Evolutionary conservation across 2,329 filamentous ascomycete species (phyloP).

Genomic region (Aureobasidium namibiae): DNA sequence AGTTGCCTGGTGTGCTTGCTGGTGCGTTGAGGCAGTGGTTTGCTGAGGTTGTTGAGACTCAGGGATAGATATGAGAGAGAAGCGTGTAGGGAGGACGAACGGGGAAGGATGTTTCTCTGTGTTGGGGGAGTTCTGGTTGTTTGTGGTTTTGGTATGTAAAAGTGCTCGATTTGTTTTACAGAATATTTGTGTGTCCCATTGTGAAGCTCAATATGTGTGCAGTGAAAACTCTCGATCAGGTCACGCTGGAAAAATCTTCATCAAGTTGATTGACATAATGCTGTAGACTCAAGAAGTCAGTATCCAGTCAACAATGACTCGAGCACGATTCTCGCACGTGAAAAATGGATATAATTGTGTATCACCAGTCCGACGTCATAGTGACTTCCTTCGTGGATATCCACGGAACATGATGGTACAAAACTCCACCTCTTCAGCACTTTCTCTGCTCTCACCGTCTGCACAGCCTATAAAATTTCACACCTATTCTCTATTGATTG

Average conservation of each 20-base stretch:
- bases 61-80: not conserved
- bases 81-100: too few species aligned
- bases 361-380: not conserved
- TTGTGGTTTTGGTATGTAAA: too few species aligned
- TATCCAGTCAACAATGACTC: not conserved
- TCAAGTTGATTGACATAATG: too few species aligned
- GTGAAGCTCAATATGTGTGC: too few species aligned
- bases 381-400: constrained; percentile 1
- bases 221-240: too few species aligned
- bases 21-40: constrained; percentile 94
- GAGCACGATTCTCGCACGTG: not conserved
- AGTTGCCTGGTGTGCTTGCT: constrained; percentile 81
- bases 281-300: not conserved
- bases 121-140: too few species aligned
- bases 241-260: too few species aligned
- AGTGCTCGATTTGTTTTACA: too few species aligned
- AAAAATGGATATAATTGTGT: not conserved
- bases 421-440: not conserved
- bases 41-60: constrained; percentile 53
- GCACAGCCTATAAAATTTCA: too few species aligned
- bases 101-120: too few species aligned
- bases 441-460: not conserved
- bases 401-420: not conserved
- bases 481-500: not conserved
- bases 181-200: too few species aligned